Conservation (phyloP, 2,329 filamentous ascomycete genomes). For the Ophiobolus disseminans region DNA sequence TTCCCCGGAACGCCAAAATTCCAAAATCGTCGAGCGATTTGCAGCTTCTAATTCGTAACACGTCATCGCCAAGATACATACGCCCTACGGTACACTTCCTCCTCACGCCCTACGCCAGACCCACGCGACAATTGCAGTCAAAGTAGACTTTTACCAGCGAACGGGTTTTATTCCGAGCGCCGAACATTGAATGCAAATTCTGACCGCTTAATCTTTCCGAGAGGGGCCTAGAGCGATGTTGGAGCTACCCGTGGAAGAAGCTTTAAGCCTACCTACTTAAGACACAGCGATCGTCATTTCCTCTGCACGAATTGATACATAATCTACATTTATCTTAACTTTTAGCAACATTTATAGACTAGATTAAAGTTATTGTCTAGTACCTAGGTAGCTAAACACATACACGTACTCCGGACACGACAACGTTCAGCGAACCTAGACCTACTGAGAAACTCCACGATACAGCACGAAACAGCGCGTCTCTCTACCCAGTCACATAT, state of each 20-base stretch:
- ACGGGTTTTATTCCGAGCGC: background rate
- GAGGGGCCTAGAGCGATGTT: background rate
- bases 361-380: background rate
- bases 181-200: background rate
- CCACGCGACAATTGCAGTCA: too few species aligned
- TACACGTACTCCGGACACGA: background rate
- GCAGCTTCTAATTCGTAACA: too few species aligned
- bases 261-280: background rate
- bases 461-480: background rate
- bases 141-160: too few species aligned
- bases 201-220: background rate
- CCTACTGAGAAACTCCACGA: slow-evolving; percentile 18
- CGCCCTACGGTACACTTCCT: too few species aligned
- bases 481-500: background rate
- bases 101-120: too few species aligned
- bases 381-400: background rate
- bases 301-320: background rate
- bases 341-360: background rate
- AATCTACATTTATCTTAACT: background rate
- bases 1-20: too few species aligned
- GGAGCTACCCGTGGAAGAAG: background rate
- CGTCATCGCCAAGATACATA: too few species aligned
- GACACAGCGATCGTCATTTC: background rate
- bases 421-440: background rate
- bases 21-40: too few species aligned